Percentiles rank a stretch among this genome's conserved stretches.
Conservation (phyloP, 768 basidiomycete species). For the Trametes meyenii region DNA sequence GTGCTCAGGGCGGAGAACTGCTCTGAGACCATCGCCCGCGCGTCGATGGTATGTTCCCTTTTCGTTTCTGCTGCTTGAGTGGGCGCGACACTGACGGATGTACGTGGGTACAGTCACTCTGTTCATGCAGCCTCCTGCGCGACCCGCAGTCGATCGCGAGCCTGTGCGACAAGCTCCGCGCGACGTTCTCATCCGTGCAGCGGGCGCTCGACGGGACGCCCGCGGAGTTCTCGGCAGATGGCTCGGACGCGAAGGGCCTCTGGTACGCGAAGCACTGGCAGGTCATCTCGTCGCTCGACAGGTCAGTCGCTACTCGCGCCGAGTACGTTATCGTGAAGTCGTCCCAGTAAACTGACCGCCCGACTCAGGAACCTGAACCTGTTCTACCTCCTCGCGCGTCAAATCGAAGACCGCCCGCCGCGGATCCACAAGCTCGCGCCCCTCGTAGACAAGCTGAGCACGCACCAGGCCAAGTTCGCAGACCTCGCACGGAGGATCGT, state of each 20-base stretch:
- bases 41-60: constrained; percentile 20
- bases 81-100: not conserved
- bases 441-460: constrained; percentile 23
- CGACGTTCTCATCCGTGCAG: constrained; percentile 12
- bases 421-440: constrained; percentile 25
- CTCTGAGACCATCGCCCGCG: constrained; percentile 18
- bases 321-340: not conserved
- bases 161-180: constrained; percentile 17
- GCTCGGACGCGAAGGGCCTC: constrained; percentile 13
- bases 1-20: constrained; percentile 18
- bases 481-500: constrained; percentile 26
- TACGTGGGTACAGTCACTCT: constrained; percentile 10
- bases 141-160: constrained; percentile 21
- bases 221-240: constrained; percentile 6
- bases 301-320: constrained; percentile 4
- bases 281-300: constrained; percentile 20
- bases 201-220: constrained; percentile 25
- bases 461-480: constrained; percentile 24
- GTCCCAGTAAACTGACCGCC: not conserved
- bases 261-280: constrained; percentile 27
- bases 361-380: constrained; percentile 20
- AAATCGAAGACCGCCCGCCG: constrained; percentile 22
- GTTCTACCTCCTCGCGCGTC: constrained; percentile 23
- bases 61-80: not conserved
- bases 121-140: constrained; percentile 22